phyloP scores from a whole-genome alignment of 1,284 basidiomycete species.

The Golubevia pallescens region DNA sequence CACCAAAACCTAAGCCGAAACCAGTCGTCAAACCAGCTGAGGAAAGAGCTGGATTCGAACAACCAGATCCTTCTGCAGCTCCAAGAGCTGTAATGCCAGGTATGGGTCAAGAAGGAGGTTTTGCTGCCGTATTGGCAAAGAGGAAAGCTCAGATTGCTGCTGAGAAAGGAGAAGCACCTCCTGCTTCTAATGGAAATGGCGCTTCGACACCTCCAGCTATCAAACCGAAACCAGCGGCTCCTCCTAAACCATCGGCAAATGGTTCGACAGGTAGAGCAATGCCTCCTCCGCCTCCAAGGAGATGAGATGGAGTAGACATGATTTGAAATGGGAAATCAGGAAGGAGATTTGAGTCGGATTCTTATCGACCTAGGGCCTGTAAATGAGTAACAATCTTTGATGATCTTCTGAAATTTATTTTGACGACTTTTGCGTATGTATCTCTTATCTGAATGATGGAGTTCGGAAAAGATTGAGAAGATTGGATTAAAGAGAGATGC shows the following conservation, averaged over 20 bases:
- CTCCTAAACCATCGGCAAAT: constrained; percentile 11
- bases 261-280: constrained; percentile 27
- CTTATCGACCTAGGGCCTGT: too few relatives aligned
- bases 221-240: constrained; percentile 25
- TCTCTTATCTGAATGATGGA: too few relatives aligned
- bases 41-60: constrained; percentile 27
- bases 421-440: too few relatives aligned
- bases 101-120: constrained; percentile 54
- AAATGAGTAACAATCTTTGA: too few relatives aligned
- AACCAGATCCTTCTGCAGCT: constrained; percentile 43
- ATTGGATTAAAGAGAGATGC: too few relatives aligned
- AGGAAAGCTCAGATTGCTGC: constrained; percentile 56
- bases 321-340: too few relatives aligned
- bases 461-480: too few relatives aligned
- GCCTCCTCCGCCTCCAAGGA: constrained; percentile 34
- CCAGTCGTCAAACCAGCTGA: neutral
- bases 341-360: too few relatives aligned
- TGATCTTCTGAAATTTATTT: too few relatives aligned
- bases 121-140: constrained; percentile 56
- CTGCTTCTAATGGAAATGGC: constrained; percentile 15
- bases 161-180: constrained; percentile 8
- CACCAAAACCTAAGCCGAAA: too few relatives aligned
- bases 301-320: constrained; percentile 6
- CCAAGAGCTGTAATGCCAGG: constrained; percentile 60
- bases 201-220: constrained; percentile 9